Conservation (phyloP, 225 moss, liverwort and hornwort genomes). For the Rhytidiadelphus loreus region DNA sequence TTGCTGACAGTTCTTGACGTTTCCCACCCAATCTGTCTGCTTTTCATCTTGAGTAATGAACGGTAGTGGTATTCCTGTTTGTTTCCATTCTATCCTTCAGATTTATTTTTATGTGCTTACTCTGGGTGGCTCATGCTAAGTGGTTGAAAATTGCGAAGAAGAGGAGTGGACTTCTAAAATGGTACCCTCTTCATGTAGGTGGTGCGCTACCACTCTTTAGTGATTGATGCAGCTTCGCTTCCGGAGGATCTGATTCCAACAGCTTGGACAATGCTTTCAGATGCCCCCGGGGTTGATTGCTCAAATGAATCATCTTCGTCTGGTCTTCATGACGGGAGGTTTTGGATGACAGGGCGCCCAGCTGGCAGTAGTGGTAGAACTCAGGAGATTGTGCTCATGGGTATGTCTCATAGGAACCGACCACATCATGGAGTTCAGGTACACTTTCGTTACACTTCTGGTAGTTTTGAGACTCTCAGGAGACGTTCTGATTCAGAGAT, state of each 20-base stretch:
- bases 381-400: constrained; percentile 69
- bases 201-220: constrained; percentile 97
- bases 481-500: neutral
- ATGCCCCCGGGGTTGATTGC: constrained; percentile 29
- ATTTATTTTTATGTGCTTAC: neutral
- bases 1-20: neutral
- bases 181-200: constrained; percentile 59
- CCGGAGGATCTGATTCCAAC: constrained; percentile 90
- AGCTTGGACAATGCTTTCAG: constrained; percentile 86
- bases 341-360: constrained; percentile 24
- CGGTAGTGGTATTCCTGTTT: neutral
- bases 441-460: neutral
- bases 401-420: constrained; percentile 66
- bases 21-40: neutral
- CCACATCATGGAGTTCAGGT: constrained; percentile 99
- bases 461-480: neutral
- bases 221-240: constrained; percentile 78
- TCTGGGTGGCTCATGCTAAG: neutral
- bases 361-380: constrained; percentile 13
- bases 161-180: constrained; percentile 25
- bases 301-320: constrained; percentile 20
- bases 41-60: neutral
- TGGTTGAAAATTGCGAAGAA: neutral
- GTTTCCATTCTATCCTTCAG: neutral
- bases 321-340: constrained; percentile 26